Evolutionary conservation across 148 eudicot genomes (phyloP).

Genomic region (Silene latifolia): DNA sequence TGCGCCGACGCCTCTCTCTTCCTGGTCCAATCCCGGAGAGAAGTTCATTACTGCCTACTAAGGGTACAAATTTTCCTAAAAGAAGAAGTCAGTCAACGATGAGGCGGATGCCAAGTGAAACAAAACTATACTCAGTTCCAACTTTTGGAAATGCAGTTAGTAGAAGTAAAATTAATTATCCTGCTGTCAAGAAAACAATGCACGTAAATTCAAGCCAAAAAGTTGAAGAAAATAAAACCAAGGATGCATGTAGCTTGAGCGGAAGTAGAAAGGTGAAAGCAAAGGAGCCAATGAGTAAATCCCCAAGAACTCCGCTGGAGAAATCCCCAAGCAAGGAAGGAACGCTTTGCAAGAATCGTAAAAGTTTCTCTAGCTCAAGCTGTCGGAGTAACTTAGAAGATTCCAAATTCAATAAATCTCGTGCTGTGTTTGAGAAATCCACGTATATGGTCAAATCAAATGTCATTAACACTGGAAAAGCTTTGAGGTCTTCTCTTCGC

Average conservation of each 20-base stretch:
- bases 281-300: slow-evolving; percentile 22
- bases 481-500: slow-evolving; percentile 8
- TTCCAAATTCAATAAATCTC: slow-evolving; percentile 21
- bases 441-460: slow-evolving; percentile 31
- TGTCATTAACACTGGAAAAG: slow-evolving; percentile 2
- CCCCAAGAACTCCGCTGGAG: slow-evolving; percentile 30
- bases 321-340: slow-evolving; percentile 32
- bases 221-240: slow-evolving; percentile 23
- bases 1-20: slow-evolving; percentile 31
- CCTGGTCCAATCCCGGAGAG: slow-evolving; percentile 28
- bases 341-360: slow-evolving; percentile 28
- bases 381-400: slow-evolving; percentile 19
- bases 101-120: slow-evolving; percentile 18
- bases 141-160: slow-evolving; percentile 11
- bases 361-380: slow-evolving; percentile 24
- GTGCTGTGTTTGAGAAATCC: slow-evolving; percentile 39
- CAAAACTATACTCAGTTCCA: slow-evolving; percentile 16
- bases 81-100: slow-evolving; percentile 15
- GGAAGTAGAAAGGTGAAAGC: slow-evolving; percentile 28
- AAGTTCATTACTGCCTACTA: not conserved
- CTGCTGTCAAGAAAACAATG: slow-evolving; percentile 13
- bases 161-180: slow-evolving; percentile 18
- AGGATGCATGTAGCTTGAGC: slow-evolving; percentile 17
- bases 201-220: slow-evolving; percentile 24
- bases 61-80: slow-evolving; percentile 16